Conservation (phyloP, 2,329 filamentous ascomycete genomes). For the Epichloe bromicola region DNA sequence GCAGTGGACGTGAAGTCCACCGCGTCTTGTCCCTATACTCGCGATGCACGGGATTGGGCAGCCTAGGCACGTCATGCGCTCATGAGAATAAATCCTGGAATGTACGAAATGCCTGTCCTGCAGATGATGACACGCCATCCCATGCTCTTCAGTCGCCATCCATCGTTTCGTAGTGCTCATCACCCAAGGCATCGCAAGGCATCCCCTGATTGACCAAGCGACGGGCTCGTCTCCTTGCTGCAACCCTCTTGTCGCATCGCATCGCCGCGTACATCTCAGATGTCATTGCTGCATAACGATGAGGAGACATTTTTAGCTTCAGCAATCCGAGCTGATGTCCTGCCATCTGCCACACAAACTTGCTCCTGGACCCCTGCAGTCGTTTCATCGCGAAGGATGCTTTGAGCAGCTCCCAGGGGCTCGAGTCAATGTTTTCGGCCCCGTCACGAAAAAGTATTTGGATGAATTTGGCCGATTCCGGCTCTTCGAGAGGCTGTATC, state of each 20-base stretch:
- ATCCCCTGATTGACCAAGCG: constrained; percentile 13
- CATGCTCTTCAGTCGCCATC: not conserved
- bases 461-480: constrained; percentile 14
- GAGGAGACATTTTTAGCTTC: constrained; percentile 23
- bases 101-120: too few species aligned
- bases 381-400: constrained; percentile 34
- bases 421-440: constrained; percentile 14
- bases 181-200: constrained; percentile 13
- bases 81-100: too few species aligned
- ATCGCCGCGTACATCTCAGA: constrained; percentile 23
- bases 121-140: too few species aligned
- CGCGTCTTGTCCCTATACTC: too few species aligned
- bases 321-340: constrained; percentile 35
- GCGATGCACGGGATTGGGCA: too few species aligned
- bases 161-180: constrained; percentile 8
- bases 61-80: too few species aligned
- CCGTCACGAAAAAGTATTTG: constrained; percentile 15
- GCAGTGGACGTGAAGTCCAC: too few species aligned
- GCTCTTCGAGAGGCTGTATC: constrained; percentile 23
- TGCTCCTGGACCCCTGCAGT: constrained; percentile 10
- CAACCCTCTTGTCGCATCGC: constrained; percentile 22
- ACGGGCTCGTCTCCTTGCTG: constrained; percentile 10
- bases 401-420: constrained; percentile 35
- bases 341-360: constrained; percentile 34
- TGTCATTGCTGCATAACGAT: constrained; percentile 18